Base-by-base conservation (phyloP, 2,329 filamentous ascomycete species). In the Fusarium lyarnte region DNA sequence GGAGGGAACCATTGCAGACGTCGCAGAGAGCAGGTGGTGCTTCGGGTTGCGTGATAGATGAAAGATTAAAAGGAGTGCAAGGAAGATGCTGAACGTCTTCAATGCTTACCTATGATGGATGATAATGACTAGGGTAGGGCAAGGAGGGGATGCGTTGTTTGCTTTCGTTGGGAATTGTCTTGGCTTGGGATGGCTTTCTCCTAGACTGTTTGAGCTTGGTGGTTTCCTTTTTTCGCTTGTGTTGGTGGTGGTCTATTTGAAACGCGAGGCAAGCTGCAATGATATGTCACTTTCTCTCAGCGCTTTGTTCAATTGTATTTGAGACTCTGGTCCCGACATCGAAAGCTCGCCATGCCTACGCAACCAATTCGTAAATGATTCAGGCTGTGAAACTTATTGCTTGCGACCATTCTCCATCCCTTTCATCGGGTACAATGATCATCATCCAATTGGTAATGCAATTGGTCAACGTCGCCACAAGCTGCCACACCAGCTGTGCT, bases 151-250 rank as follows among this genome's bases (percentile, higher is more conserved):
- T 21, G 36, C 58, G 21, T 23, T 45, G 35, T n/a, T 51, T 42
- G 53, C 13, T 55, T 60, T 60, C 23, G 35, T 36, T 39, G 25
- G 17, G 27, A 27, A 33, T 35, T 35, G 14, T 49, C 41, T 58
- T 64, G 33, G 41, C 25, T 43, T 39, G 35, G 25, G 41, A 51
- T 49, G 42, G 31, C 23, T 33, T 52, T 41, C 36, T 58, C 39
- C 49, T 36, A 66, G 41, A 66, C 41, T 70, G 67, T 47, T 27
- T 42, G 60, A 60, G 66, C 23, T 29, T 25, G 19, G 43, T 43
- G 10, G 33, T 38, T 60, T 31, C 29, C 33, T 61, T 66, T 25
- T 47, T 52, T 54, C 46, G 45, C 29, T 27, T 45, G 36, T 38
- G 31, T 42, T 43, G 38, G 27, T 66, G 17, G 25, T 66, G 17